These are phyloP conservation scores for Rosellinia necatrix DNA, from an alignment of 2,329 filamentous ascomycete species.

Conservation along the genomic window DNA sequence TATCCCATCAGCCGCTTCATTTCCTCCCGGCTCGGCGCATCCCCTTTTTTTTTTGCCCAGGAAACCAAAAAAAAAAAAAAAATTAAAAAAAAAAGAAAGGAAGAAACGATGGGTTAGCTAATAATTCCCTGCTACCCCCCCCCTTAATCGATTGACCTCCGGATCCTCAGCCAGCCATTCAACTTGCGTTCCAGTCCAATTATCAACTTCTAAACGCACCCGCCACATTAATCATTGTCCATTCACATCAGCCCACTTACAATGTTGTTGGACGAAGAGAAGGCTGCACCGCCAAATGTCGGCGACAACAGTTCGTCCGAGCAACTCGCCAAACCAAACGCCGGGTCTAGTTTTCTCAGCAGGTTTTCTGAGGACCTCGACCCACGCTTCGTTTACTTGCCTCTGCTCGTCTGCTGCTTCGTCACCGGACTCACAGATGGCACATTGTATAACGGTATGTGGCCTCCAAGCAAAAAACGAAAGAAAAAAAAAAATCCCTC, in stretches of 20 bases:
- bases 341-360: slow-evolving; percentile 9
- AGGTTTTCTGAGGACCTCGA: slow-evolving; percentile 32
- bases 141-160: slow-evolving; percentile 1
- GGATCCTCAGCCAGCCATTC: background rate
- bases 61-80: background rate
- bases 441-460: slow-evolving; percentile 36
- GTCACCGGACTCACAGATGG: slow-evolving; percentile 38
- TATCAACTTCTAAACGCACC: background rate
- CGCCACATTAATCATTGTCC: background rate
- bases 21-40: slow-evolving; percentile 18
- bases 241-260: background rate
- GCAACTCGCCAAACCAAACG: slow-evolving; percentile 1
- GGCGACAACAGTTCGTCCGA: slow-evolving; percentile 21
- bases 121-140: background rate
- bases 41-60: background rate
- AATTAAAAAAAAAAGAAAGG: slow-evolving; percentile 1
- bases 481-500: background rate
- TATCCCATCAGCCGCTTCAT: slow-evolving; percentile 22
- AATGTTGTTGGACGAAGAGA: slow-evolving; percentile 34
- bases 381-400: slow-evolving; percentile 27
- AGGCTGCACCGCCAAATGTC: slow-evolving; percentile 9
- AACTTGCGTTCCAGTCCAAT: background rate
- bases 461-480: background rate
- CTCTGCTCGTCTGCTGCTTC: slow-evolving; percentile 36
- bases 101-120: background rate